phyloP scores from a whole-genome alignment of 164 flowering plant species.

The Stephania japonica region DNA sequence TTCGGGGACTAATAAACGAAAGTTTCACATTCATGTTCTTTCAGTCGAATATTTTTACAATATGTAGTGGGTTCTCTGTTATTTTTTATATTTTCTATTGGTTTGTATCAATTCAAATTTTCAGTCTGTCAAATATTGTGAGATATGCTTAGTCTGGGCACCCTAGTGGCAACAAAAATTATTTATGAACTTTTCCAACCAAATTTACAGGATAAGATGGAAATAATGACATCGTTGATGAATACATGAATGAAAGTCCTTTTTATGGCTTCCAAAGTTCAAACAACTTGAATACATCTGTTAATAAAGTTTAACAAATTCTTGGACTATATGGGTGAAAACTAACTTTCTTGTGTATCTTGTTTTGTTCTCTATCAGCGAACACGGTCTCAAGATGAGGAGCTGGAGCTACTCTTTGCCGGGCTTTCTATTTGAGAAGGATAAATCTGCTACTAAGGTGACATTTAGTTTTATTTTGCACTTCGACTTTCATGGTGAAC shows the following conservation, averaged over 20 bases:
- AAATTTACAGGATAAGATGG: background rate
- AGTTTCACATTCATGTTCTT: too few relatives aligned
- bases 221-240: background rate
- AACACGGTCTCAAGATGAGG: conserved; percentile 51
- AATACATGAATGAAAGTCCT: too few relatives aligned
- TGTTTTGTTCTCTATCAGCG: conserved; percentile 31
- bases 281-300: too few relatives aligned
- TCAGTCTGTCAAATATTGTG: too few relatives aligned
- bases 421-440: conserved; percentile 45
- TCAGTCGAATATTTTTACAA: too few relatives aligned
- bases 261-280: too few relatives aligned
- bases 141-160: too few relatives aligned
- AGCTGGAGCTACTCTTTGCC: conserved; percentile 70
- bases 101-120: too few relatives aligned
- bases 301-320: too few relatives aligned
- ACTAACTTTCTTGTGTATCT: background rate
- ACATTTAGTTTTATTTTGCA: background rate
- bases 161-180: background rate
- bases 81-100: too few relatives aligned
- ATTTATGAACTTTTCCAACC: background rate
- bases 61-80: too few relatives aligned
- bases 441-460: background rate
- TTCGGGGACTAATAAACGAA: too few relatives aligned
- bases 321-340: background rate
- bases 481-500: background rate